Evolutionary conservation across 345 rosid species (phyloP).

Genomic region (Mercurialis annua): DNA sequence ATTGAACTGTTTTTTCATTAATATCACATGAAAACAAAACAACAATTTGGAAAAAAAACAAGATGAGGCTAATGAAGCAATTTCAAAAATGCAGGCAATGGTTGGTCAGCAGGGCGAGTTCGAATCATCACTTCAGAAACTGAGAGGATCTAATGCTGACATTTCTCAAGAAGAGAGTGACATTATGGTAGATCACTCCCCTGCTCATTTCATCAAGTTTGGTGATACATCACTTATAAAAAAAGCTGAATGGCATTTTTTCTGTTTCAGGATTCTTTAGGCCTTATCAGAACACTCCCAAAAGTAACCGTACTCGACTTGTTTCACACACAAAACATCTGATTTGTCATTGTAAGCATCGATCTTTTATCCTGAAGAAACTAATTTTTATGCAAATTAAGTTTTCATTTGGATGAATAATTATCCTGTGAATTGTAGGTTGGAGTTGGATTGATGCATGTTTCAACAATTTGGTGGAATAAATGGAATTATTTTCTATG

Average conservation of each 20-base stretch:
- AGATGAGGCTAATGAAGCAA: background rate
- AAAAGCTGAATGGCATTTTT: background rate
- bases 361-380: background rate
- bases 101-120: slow-evolving; percentile 39
- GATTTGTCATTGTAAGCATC: slow-evolving; percentile 39
- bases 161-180: slow-evolving; percentile 39
- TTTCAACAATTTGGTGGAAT: slow-evolving; percentile 48
- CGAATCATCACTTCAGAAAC: slow-evolving; percentile 31
- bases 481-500: slow-evolving; percentile 45
- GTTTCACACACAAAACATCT: slow-evolving; percentile 34
- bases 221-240: background rate
- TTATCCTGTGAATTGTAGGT: slow-evolving; percentile 23
- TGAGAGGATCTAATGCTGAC: slow-evolving; percentile 45
- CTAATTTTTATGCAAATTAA: background rate
- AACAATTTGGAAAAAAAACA: too few species aligned
- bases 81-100: slow-evolving; percentile 37
- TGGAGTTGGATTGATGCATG: slow-evolving; percentile 51
- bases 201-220: background rate
- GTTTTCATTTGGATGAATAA: background rate
- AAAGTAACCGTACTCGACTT: slow-evolving; percentile 31
- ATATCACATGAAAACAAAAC: too few species aligned
- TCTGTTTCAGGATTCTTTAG: slow-evolving; percentile 34
- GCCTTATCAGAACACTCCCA: slow-evolving; percentile 35
- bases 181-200: slow-evolving; percentile 26
- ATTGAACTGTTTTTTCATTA: too few species aligned